Base-by-base conservation (phyloP, 805 yeast species). In the Yamadazyma kitorensis region DNA sequence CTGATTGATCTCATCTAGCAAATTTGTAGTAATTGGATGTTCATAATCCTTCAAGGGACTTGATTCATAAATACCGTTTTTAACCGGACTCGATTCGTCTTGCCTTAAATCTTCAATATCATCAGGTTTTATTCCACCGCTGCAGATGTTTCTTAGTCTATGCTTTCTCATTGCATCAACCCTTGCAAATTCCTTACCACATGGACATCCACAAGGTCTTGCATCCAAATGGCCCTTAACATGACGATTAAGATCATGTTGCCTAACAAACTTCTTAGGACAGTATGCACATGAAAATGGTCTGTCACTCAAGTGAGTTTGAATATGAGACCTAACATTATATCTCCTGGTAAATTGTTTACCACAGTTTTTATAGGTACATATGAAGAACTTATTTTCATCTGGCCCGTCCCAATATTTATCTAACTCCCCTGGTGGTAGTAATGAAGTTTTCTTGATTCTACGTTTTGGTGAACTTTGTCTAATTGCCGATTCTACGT, bases 171-270 rank as follows among this genome's bases (percentile, higher is more conserved):
- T 64, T 0, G 96, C 96, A 64, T 93, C 97, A 34, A 84, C 82
- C 39, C 98, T 72, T 2, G 91, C 80, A 62, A 93, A 93, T 42
- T 80, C 81, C 60, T 89, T 91, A n/a, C 97, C 96, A 64, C 99
- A 94, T 0, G 84, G 83, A 60, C 98, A 93, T 17, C 66, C 66
- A 35, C 67, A 62, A 47, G 74, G 81, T 17, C 80, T 72, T 41
- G 80, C 80, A 33, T 78, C 88, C 34, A 77, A 71, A 54, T 93
- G 99, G 11, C 89, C 85, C 55, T 86, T 86, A 45, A 78, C 80
- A 53, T 93, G 99, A 41, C 99, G 75, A 40, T 86, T 76, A 48
- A 93, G 68, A 60, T 93, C 99, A 54, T 93, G 98, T 43, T 91
- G 96, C 43, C 99, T 74, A 16, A 93, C 99, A 64, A 93, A 93